Evolutionary conservation across 441 rosid species (phyloP), one percentile per base, ranked within the genome.

Genomic region (Adansonia madagascariensis): DNA sequence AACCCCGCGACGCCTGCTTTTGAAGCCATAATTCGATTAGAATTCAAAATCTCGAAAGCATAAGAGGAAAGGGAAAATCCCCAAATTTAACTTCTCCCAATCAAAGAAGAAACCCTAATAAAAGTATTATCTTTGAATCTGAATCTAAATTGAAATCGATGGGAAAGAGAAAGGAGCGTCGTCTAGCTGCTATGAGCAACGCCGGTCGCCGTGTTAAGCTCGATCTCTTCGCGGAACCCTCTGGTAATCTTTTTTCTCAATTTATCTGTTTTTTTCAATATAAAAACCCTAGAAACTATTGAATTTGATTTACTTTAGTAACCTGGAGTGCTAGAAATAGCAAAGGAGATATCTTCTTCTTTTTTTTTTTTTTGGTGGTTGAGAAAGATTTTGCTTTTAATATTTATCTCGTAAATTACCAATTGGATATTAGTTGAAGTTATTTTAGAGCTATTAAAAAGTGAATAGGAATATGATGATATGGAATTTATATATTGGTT

Each of bases 211-310:
- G 99, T 78, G 88, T 92, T 82, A 94, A 94, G 88, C 97, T 96
- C 74, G 99, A 92, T 86, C 97, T 96, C 73, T 94, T 87, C 67
- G 94, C 88, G 92, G 98, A 96, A 90, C 97, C 98, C 97, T 89
- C 97, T 89, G 99, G 99, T 95, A 88, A 39, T 8, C 35, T 41
- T 56, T 11, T 77, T 71, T 71, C 35, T 75, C 61, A 17, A 39
- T 56, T 20, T 41, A 12, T 35, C 60, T 18, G 1, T 44, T 17
- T 17, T 64, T 41, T 41, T 65, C 24, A 2, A 39, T 39, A 0
- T n/a, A 39, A 64, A 62, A 63, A 22, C 17, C 73, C 2, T 47
- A 11, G 2, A 67, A 68, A 47, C 8, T 46, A 14, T 49, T 69
- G 12, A 69, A 69, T 49, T 64, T 39, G 20, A 69, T 49, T 49